phyloP scores from a whole-genome alignment of 2,329 filamentous ascomycete species.

The Xylariales sp. region DNA sequence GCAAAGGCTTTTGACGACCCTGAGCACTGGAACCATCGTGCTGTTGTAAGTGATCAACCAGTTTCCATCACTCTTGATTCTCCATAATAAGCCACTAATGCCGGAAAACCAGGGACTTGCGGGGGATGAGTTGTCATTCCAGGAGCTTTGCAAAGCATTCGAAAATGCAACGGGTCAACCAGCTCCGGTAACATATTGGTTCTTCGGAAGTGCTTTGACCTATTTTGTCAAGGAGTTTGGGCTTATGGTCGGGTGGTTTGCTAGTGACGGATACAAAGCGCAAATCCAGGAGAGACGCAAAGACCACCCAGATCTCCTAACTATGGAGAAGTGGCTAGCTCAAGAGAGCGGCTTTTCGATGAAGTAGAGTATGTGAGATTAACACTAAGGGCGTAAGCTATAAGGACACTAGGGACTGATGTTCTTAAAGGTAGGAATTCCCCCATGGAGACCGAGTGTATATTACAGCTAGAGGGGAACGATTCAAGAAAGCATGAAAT shows the following conservation, averaged over 20 bases:
- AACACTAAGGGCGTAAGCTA: background rate
- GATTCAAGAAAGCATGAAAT: too few relatives aligned
- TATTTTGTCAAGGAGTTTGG: constrained; percentile 24
- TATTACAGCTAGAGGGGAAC: too few relatives aligned
- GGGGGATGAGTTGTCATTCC: constrained; percentile 38
- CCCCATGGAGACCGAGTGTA: too few relatives aligned
- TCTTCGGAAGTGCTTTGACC: constrained; percentile 27
- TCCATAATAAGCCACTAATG: background rate
- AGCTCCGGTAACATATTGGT: constrained; percentile 22
- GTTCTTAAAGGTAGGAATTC: too few relatives aligned
- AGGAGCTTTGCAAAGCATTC: constrained; percentile 24
- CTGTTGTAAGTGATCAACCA: constrained; percentile 22
- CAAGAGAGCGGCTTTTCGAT: constrained; percentile 24
- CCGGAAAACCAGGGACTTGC: constrained; percentile 26
- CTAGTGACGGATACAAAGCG: constrained; percentile 28
- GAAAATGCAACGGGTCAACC: constrained; percentile 22
- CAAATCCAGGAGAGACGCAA: constrained; percentile 23
- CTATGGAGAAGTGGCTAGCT: constrained; percentile 27
- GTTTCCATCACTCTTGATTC: background rate
- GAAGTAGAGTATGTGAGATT: background rate
- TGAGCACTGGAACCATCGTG: constrained; percentile 29
- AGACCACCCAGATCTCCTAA: constrained; percentile 27
- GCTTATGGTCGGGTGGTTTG: constrained; percentile 32
- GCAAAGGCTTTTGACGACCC: constrained; percentile 36
- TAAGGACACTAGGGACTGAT: background rate